These are phyloP conservation scores for Blumeria graminis DNA, from an alignment of 2,329 filamentous ascomycete species.

Conservation along the genomic window DNA sequence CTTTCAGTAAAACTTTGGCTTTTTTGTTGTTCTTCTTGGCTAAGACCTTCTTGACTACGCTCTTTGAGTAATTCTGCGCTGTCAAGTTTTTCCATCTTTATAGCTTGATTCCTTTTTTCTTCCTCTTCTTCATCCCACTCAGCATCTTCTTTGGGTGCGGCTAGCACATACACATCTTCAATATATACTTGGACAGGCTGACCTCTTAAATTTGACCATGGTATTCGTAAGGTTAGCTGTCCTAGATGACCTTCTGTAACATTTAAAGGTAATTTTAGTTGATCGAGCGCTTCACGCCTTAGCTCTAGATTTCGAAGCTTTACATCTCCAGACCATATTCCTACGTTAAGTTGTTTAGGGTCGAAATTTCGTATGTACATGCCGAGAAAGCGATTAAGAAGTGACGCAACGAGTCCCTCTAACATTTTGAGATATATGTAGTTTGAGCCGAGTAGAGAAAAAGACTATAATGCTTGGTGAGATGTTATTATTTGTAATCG, in stretches of 20 bases:
- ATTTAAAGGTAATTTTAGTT: conserved; percentile 88
- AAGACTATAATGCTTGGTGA: no score
- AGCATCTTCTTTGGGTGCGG: conserved; percentile 84
- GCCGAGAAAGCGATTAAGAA: conserved; percentile 97
- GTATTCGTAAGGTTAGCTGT: conserved; percentile 74
- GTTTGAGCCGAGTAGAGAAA: no score
- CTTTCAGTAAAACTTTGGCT: conserved; percentile 96
- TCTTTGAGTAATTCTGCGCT: conserved; percentile 89
- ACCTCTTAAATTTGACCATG: conserved; percentile 88
- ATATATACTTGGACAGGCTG: conserved; percentile 89
- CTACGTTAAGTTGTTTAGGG: conserved; percentile 88
- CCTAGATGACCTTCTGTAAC: conserved; percentile 89
- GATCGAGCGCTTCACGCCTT: conserved; percentile 82
- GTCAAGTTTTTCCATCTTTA: conserved; percentile 98
- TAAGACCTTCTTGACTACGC: conserved; percentile 75
- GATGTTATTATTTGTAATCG: no score
- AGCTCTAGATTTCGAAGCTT: conserved; percentile 84
- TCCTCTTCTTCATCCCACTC: conserved; percentile 88
- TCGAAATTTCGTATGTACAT: conserved; percentile 99
- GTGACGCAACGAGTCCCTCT: conserved; percentile 84
- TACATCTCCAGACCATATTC: conserved; percentile 97
- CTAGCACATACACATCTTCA: conserved; percentile 87
- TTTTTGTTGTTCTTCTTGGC: conserved; percentile 84
- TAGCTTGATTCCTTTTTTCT: conserved; percentile 56
- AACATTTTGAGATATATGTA: conserved; percentile 42